Percentiles rank a stretch among this genome's conserved stretches.
Evolutionary conservation across 495 filamentous ascomycete genomes (phyloP).

Genomic region (Talaromyces ruber): DNA sequence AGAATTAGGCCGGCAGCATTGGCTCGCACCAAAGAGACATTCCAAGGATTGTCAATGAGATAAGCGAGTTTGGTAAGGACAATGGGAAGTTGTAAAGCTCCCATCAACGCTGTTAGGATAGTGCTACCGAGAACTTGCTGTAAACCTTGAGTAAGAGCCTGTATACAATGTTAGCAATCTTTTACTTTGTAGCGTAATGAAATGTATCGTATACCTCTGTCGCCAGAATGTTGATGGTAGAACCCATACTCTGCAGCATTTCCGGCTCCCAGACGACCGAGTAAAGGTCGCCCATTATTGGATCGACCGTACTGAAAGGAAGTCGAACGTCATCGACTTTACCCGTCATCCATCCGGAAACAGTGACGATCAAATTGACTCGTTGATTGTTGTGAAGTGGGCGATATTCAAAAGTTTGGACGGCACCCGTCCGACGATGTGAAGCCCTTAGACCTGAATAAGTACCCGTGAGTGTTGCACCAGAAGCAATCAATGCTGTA

Average conservation of each 20-base stretch:
- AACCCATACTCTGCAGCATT: conserved; percentile 94
- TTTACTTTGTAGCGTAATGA: conserved; percentile 4
- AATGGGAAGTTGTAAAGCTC: conserved; percentile 85
- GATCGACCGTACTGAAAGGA: conserved; percentile 91
- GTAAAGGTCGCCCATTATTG: conserved; percentile 97
- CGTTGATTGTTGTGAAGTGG: conserved; percentile 96
- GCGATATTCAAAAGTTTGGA: conserved; percentile 93
- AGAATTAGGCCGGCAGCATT: conserved; percentile 86
- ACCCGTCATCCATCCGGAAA: conserved; percentile 97
- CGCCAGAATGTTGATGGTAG: conserved; percentile 95
- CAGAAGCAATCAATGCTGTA: conserved; percentile 86
- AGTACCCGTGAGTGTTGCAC: conserved; percentile 77
- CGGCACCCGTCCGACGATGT: conserved; percentile 75
- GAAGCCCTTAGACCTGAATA: conserved; percentile 82
- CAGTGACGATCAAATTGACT: conserved; percentile 90
- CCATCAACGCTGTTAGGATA: conserved; percentile 81
- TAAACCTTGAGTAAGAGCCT: conserved; percentile 91
- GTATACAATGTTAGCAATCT: conserved; percentile 3
- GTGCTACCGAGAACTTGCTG: conserved; percentile 94
- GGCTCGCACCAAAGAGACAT: conserved; percentile 83
- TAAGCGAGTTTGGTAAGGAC: conserved; percentile 93
- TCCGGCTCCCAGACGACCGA: conserved; percentile 98
- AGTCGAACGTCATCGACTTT: conserved; percentile 94
- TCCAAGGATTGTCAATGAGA: conserved; percentile 97
- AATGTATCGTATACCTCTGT: conserved; percentile 63